Evolutionary conservation across 1,139 yeast genomes (phyloP).

Genomic region (Candida sanyaensis): DNA sequence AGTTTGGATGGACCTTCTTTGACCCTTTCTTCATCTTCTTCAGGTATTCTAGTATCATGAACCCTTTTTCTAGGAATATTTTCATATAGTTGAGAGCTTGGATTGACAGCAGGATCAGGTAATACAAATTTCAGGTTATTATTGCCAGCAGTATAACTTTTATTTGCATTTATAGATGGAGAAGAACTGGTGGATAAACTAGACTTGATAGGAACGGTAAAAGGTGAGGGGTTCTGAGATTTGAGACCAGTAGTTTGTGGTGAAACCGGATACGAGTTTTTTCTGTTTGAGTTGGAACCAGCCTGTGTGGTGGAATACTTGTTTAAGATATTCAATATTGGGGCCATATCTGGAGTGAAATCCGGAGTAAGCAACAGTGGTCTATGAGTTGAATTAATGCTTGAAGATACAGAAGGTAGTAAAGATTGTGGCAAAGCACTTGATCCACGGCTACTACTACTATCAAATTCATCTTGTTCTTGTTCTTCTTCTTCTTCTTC

Average conservation of each 20-base stretch:
- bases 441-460: conserved; percentile 11
- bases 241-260: conserved; percentile 15
- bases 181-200: conserved; percentile 10
- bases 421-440: conserved; percentile 7
- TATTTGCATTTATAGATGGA: conserved; percentile 7
- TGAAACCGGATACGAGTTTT: conserved; percentile 15
- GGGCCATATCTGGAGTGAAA: conserved; percentile 47
- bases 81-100: conserved; percentile 15
- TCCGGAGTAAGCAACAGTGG: conserved; percentile 44
- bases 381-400: conserved; percentile 7
- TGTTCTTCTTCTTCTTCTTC: conserved; percentile 10
- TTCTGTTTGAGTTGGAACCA: conserved; percentile 8
- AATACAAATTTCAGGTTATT: conserved; percentile 25
- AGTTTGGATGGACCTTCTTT: conserved; percentile 11
- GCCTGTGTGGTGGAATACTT: conserved; percentile 18
- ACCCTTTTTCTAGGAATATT: conserved; percentile 27
- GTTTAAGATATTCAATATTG: conserved; percentile 31
- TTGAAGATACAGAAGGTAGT: conserved; percentile 8
- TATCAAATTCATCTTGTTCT: conserved; percentile 9
- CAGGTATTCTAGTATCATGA: conserved; percentile 26
- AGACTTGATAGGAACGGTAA: conserved; percentile 23
- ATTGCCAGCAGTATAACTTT: conserved; percentile 4
- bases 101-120: conserved; percentile 43
- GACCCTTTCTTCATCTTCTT: conserved; percentile 15
- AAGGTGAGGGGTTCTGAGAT: conserved; percentile 27